A percentile compares a stretch with the other conserved stretches of the same genome.
Evolutionary conservation across 768 basidiomycete species (phyloP).

Genomic region (Leccinum boreale): DNA sequence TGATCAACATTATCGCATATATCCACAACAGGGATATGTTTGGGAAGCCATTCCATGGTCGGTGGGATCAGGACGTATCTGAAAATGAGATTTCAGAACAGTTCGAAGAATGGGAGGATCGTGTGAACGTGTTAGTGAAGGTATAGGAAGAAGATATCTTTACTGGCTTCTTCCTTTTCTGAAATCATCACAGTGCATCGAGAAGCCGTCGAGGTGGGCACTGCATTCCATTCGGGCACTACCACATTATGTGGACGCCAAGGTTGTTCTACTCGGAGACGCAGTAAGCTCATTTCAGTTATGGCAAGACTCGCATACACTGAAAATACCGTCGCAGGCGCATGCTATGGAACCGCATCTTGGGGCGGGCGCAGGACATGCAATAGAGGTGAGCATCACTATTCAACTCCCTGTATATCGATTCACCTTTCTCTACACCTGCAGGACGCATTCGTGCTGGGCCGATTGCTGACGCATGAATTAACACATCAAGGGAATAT

Average conservation of each 20-base stretch:
- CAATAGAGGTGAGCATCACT: conserved; percentile 40
- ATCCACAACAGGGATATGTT: conserved; percentile 25
- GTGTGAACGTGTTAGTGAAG: conserved; percentile 10
- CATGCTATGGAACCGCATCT: conserved; percentile 47
- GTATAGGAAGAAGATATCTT: background rate
- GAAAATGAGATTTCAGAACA: conserved; percentile 31
- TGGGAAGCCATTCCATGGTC: conserved; percentile 31
- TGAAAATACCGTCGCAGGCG: conserved; percentile 29
- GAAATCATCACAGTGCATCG: conserved; percentile 28
- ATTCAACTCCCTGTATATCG: background rate
- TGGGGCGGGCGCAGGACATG: conserved; percentile 49
- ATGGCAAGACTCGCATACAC: background rate
- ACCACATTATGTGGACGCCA: conserved; percentile 35
- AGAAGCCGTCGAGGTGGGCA: conserved; percentile 41
- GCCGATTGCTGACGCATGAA: conserved; percentile 25
- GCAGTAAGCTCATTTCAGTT: conserved; percentile 32
- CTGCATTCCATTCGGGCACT: conserved; percentile 41
- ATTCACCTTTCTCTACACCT: background rate
- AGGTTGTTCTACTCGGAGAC: conserved; percentile 48
- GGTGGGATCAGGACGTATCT: conserved; percentile 27
- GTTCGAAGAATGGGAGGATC: conserved; percentile 27
- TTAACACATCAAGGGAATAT: conserved; percentile 23
- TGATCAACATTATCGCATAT: conserved; percentile 37
- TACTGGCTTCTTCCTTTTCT: background rate
- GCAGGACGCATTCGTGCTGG: conserved; percentile 32